These are phyloP conservation scores for Spathaspora hagerdaliae DNA, from an alignment of 805 yeast species.

Conservation along the genomic window DNA sequence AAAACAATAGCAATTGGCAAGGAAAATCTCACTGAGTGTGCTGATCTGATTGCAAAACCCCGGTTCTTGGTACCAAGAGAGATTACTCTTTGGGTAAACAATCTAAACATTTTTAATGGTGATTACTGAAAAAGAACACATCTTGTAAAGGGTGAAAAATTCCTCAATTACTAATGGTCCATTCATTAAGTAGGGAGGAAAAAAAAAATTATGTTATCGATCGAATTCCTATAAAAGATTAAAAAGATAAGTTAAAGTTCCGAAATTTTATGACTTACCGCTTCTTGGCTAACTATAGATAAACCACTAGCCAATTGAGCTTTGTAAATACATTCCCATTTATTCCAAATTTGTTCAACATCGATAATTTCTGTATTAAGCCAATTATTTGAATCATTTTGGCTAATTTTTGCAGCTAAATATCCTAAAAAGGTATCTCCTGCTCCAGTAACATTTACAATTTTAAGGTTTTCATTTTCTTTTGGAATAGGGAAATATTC, in stretches of 20 bases:
- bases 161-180: too few relatives aligned
- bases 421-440: constrained; percentile 80
- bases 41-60: neutral
- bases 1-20: constrained; percentile 1
- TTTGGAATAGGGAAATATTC: constrained; percentile 54
- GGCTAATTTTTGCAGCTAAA: constrained; percentile 35
- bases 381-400: constrained; percentile 20
- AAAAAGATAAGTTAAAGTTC: neutral
- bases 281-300: constrained; percentile 14
- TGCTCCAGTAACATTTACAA: constrained; percentile 79
- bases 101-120: neutral
- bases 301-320: constrained; percentile 40
- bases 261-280: constrained; percentile 24
- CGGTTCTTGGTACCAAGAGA: neutral
- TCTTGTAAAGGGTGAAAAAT: too few relatives aligned
- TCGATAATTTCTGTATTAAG: constrained; percentile 16
- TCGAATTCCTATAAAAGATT: too few relatives aligned
- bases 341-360: constrained; percentile 32
- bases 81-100: neutral
- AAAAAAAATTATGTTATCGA: too few relatives aligned
- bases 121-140: too few relatives aligned
- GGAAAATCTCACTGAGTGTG: neutral
- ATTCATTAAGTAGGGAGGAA: too few relatives aligned
- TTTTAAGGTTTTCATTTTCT: constrained; percentile 24
- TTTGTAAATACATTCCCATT: constrained; percentile 32